Evolutionary conservation across 305 asterid species (phyloP).

Genomic region (Fraxinus xanthoxyloides): DNA sequence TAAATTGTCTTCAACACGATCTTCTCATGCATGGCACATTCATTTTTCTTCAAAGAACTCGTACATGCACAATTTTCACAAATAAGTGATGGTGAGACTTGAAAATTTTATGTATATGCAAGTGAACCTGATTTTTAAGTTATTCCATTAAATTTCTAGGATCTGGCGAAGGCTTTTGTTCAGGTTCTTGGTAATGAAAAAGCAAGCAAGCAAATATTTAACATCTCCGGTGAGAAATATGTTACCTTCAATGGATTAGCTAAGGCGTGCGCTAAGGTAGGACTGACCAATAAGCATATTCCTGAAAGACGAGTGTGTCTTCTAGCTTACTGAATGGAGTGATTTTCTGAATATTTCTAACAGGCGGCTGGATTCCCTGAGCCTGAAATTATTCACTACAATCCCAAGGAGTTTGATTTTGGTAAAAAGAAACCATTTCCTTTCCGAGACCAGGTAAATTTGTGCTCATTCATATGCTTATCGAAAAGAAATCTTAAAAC

Average conservation of each 20-base stretch:
- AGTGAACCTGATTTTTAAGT: not conserved
- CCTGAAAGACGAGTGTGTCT: not conserved
- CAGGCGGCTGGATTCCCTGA: slow-evolving; percentile 96
- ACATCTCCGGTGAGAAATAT: slow-evolving; percentile 91
- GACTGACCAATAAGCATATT: not conserved
- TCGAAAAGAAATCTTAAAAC: too few relatives aligned
- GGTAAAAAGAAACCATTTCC: slow-evolving; percentile 95
- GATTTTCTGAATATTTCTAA: slow-evolving; percentile 7
- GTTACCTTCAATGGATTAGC: slow-evolving; percentile 97
- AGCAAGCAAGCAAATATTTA: slow-evolving; percentile 82
- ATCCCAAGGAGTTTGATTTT: slow-evolving; percentile 89
- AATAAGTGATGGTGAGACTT: not conserved
- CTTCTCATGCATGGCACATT: not conserved
- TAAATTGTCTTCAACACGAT: not conserved
- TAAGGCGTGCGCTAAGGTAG: slow-evolving; percentile 92
- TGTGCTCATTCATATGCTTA: not conserved
- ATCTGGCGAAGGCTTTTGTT: slow-evolving; percentile 78
- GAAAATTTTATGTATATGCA: not conserved
- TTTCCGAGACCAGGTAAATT: slow-evolving; percentile 86
- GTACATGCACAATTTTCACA: not conserved
- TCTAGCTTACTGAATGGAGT: not conserved
- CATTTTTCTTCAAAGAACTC: not conserved
- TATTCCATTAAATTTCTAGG: slow-evolving; percentile 44
- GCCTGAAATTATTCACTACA: slow-evolving; percentile 90
- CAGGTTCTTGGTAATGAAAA: slow-evolving; percentile 89